Base-by-base conservation (phyloP, 140 eudicot genomes). In the Bidens hawaiensis region DNA sequence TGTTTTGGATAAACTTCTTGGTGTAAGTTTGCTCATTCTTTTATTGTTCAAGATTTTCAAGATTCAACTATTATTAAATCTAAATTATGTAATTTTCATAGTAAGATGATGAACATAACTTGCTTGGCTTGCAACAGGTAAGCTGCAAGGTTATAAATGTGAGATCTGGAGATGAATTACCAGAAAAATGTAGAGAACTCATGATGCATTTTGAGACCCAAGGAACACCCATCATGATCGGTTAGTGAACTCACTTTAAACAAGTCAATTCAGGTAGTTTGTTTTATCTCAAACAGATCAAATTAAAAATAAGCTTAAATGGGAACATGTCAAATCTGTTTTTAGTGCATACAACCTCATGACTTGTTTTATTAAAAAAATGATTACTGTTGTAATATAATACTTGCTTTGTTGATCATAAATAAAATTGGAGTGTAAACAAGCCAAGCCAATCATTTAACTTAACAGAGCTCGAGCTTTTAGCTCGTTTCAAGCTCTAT, bases 141-240 rank as follows among this genome's bases (percentile, higher is more conserved):
- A 93, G 90, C 75, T 88, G 96, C 84, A 93, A 93, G 75, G 84
- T 93, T 59, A 88, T 93, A 9, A 93, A 88, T 52, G 93, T 93
- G 17, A 81, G 99, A 78, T 93, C 96, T 16, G 99, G 99, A 68
- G 81, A 89, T 17, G 99, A 93, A 77, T 81, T 93, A 76, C 99
- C 99, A 30, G 99, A 93, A 74, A 93, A 93, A 81, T 93, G 99
- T 67, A 85, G 99, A 58, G 99, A 88, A 69, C 83, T 93, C 16
- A 91, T 91, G 36, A 50, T 83, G 76, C 99, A 93, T 88, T 93
- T 93, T 57, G 96, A 83, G 75, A 85, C 75, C 61, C 96, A 88
- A 72, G 99, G 99, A 72, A 93, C 99, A 28, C 99, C 99, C 19
- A 77, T 93, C 62, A 93, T 93, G 99, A 93, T 93, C 28, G 99